Evolutionary conservation across 2,329 filamentous ascomycete genomes (phyloP).

Genomic region (Arthrobotrys pseudoclavata): DNA sequence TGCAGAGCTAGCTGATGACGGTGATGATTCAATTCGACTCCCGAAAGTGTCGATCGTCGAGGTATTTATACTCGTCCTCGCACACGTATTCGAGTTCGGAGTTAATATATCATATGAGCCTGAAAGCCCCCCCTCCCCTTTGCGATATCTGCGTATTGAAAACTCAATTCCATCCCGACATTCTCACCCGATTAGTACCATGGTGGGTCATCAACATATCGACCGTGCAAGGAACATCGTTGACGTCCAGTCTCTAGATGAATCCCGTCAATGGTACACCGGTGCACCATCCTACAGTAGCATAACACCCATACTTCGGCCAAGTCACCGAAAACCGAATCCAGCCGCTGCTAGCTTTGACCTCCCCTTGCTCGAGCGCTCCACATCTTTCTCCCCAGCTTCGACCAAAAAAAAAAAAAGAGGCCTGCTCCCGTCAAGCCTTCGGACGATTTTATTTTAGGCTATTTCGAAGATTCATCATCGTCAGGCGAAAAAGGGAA

Average conservation of each 20-base stretch:
- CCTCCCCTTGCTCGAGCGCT: neutral
- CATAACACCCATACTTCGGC: conserved; percentile 15
- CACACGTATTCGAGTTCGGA: neutral
- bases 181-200: conserved; percentile 4
- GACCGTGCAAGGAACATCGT: conserved; percentile 5
- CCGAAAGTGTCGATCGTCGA: neutral
- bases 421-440: neutral
- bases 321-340: conserved; percentile 20
- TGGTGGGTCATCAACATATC: conserved; percentile 8
- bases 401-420: neutral
- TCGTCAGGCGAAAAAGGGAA: neutral
- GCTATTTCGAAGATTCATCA: conserved; percentile 11
- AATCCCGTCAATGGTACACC: neutral
- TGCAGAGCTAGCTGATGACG: neutral
- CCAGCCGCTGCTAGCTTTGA: neutral
- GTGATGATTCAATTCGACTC: neutral
- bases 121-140: neutral
- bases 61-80: conserved; percentile 10
- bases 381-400: neutral
- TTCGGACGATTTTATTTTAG: conserved; percentile 20
- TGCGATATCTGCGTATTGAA: neutral
- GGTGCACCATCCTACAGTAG: neutral
- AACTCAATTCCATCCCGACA: neutral
- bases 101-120: conserved; percentile 16
- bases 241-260: neutral